Evolutionary conservation across 805 yeast genomes (phyloP), one percentile per base, ranked within the genome.

Genomic region (Myxozyma mucilagina): DNA sequence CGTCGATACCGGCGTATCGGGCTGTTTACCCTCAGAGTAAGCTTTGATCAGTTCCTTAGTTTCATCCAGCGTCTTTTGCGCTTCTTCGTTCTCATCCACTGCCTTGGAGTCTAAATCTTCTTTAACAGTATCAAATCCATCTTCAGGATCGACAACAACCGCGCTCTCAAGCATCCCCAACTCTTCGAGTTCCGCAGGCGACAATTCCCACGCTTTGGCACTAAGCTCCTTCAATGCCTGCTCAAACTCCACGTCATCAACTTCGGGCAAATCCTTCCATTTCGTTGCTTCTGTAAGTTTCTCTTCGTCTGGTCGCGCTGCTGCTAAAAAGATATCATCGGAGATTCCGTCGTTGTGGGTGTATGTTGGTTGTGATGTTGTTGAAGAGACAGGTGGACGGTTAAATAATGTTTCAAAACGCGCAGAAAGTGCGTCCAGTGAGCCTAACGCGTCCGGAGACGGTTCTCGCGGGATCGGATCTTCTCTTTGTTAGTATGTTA

Each of bases 361-460:
- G 18, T 31, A n/a, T 5, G 43, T 13, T 7, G 29, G 16, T 16
- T 32, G 42, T 11, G 55, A 39, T 16, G 55, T 34, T 39, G 52
- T 34, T 8, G 31, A 16, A 18, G 64, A 51, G 8, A 49, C 59
- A 3, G 66, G 66, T 14, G 58, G 45, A 13, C 47, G 43, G 42
- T 56, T 59, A 48, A 62, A 59, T 13, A 62, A 39, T 31, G 29
- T 47, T 34, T 56, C 58, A 29, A 62, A 62, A 20, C 66, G 63
- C 6, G 60, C 66, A 0, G 66, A 36, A 13, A 62, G 54, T 8
- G 56, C 64, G 44, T 62, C 66, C 14, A 62, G 38, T 20, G 60
- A 55, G 14, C 66, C 66, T 8, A 62, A 50, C 5, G 47, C 51
- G 44, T 62, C 66, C 3, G 66, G 66, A 20, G 66, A 62, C 16